Base-by-base conservation (phyloP, 2,329 filamentous ascomycete species). In the Acrodontium crateriforme region DNA sequence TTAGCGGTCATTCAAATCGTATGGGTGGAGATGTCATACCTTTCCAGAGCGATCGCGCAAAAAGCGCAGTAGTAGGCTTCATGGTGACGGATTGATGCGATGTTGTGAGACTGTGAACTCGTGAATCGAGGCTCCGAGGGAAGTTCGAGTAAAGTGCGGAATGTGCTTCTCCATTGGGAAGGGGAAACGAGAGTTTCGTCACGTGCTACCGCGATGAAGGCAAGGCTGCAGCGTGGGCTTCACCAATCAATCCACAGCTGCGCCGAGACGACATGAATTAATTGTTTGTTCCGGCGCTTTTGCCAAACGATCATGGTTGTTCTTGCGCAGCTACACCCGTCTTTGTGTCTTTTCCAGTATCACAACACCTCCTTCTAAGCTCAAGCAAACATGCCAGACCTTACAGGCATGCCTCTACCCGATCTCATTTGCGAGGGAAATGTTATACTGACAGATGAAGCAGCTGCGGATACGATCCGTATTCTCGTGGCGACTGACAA, bases 401-500 rank as follows among this genome's bases (percentile, higher is more conserved):
- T 32, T 11, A 29, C 30, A 31, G 33, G 37, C 36, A 36, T 26
- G 31, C 27, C 18, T 23, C 28, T 37, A 19, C 28, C 31, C 13
- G 18, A 34, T 18, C 24, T 19, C 27, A 15, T 27, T 27, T n/a
- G 16, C 33, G 18, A 28, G 25, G 16, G n/a, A n/a, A n/a, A 9
- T 25, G 10, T 17, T 12, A 17, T 16, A 21, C 21, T 21, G 14
- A 21, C 17, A 9, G 14, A 25, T 33, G n/a, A 18, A 10, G 24
- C 39, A 67, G 68, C 61, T 28, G 56, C 79, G 43, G 83, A 98
- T 59, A 92, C 83, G 0, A 94, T 98, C 48, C 82, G 83, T 40
- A 89, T 98, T 40, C 74, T 98, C 19, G 69, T 98, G 35, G 78
- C 89, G 20, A 95, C 87, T 10, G 89, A 98, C 54, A 95, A 91